Evolutionary conservation across 1,284 basidiomycete species (phyloP), one percentile per base, ranked within the genome.

Genomic region (Leccinum griseonigrum): DNA sequence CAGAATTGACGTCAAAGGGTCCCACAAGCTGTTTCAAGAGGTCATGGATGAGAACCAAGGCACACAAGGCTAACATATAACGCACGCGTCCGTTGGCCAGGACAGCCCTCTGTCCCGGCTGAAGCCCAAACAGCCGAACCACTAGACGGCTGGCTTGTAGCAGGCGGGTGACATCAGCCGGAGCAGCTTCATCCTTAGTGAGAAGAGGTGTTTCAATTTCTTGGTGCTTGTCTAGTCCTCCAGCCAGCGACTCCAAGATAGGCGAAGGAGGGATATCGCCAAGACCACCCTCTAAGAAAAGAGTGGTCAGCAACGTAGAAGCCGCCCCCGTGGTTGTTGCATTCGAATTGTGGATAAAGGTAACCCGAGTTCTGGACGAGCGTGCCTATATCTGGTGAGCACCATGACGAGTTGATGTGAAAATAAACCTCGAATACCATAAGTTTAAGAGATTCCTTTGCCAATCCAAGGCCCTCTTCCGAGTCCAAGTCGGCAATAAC

Each of bases 401-500:
- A 55, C 29, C 51, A n/a, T 28, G 22, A n/a, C 3, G 14, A 34
- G 29, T 51, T 11, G 43, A 56, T 16, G 26, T 14, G 26, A 54
- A 32, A 6, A 55, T 16, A 54, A 56, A 36, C 60, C 22, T 34
- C 10, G 75, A 81, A 59, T 70, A 93, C 92, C 65, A 91, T 74
- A 11, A 90, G 89, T 22, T 74, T 68, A 13, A 97, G 72, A 0
- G 88, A 85, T 60, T 89, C 85, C 54, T 78, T 82, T 11, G 89
- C 76, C 2, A 95, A 73, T 4, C 72, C 68, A 13, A 81, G 63
- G 0, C 92, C 92, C 3, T 79, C 80, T 1, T 75, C 73, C 6
- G 79, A 84, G 68, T 97, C 90, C 4, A 98, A 78, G 73, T 98
- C 92, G 1, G 88, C 91, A 4, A 97, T 77, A 34, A 97, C 76